Evolutionary conservation across 768 basidiomycete species (phyloP).

Genomic region (Aureoboletus auriporus): DNA sequence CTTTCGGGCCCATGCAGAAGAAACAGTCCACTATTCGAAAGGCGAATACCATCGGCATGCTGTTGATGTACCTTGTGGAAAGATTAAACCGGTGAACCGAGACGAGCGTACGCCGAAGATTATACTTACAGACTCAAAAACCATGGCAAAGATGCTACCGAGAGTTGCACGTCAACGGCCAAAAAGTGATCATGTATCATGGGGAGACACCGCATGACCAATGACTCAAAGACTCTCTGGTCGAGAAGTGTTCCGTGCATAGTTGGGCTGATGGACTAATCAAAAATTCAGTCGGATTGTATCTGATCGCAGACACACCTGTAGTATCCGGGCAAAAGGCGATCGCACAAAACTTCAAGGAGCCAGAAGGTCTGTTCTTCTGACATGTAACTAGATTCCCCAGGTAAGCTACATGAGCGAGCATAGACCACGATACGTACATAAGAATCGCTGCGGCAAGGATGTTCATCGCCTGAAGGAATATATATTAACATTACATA

Average conservation of each 20-base stretch:
- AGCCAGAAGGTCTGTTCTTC: constrained; percentile 99
- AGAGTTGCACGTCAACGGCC: constrained; percentile 90
- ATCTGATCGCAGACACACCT: constrained; percentile 46
- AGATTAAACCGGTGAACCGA: background rate
- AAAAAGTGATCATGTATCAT: constrained; percentile 93
- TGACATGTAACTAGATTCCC: constrained; percentile 80
- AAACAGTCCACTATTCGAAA: constrained; percentile 98
- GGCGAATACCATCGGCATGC: constrained; percentile 96
- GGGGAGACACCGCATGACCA: constrained; percentile 85
- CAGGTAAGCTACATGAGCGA: constrained; percentile 6
- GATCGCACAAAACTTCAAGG: constrained; percentile 89
- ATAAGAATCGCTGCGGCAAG: constrained; percentile 93
- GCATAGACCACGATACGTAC: constrained; percentile 38
- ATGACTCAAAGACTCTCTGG: constrained; percentile 93
- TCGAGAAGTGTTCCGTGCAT: constrained; percentile 99
- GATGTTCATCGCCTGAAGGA: constrained; percentile 88
- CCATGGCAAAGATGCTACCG: constrained; percentile 96
- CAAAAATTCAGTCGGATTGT: background rate
- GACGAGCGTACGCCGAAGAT: constrained; percentile 12
- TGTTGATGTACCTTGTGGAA: constrained; percentile 73
- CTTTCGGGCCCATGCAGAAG: constrained; percentile 98
- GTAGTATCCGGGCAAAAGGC: constrained; percentile 96
- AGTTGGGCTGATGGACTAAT: constrained; percentile 60
- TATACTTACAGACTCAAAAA: constrained; percentile 87
- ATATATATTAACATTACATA: constrained; percentile 1